These are phyloP conservation scores for Austroboletus novae-zelandiae DNA, from an alignment of 1,284 basidiomycete species.

Conservation along the genomic window DNA sequence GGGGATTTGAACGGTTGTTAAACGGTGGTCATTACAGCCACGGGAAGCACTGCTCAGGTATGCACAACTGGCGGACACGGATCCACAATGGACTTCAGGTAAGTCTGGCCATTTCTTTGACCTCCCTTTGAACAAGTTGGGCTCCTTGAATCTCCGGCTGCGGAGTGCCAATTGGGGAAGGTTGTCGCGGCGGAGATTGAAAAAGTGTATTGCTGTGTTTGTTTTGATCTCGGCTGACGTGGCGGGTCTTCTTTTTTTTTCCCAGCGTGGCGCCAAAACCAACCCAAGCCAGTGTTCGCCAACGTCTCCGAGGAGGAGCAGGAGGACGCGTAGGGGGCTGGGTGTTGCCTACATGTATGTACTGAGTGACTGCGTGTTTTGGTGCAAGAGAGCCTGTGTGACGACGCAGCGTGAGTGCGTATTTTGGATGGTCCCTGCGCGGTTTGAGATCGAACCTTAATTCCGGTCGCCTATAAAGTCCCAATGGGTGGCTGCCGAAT, in stretches of 20 bases:
- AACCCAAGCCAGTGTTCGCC: constrained; percentile 77
- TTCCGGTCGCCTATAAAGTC: constrained; percentile 75
- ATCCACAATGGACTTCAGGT: constrained; percentile 83
- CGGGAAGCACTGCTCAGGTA: constrained; percentile 96
- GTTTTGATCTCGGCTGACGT: constrained; percentile 58
- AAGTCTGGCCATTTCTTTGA: constrained; percentile 34
- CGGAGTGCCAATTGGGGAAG: constrained; percentile 30
- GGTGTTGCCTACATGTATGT: constrained; percentile 28
- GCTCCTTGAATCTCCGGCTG: constrained; percentile 17
- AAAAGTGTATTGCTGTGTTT: constrained; percentile 48
- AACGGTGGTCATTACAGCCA: constrained; percentile 56
- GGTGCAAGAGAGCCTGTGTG: constrained; percentile 9
- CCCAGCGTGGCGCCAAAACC: constrained; percentile 78
- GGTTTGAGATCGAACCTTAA: constrained; percentile 75
- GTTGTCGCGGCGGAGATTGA: constrained; percentile 36
- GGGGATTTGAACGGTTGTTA: constrained; percentile 5
- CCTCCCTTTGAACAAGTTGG: constrained; percentile 6
- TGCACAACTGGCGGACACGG: constrained; percentile 70
- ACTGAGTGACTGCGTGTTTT: constrained; percentile 8
- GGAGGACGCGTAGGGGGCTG: constrained; percentile 52
- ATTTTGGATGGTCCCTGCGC: constrained; percentile 56
- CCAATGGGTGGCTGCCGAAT: constrained; percentile 61
- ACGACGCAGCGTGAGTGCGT: constrained; percentile 33
- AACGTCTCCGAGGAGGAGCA: constrained; percentile 48
- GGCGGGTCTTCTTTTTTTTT: constrained; percentile 50